A percentile compares a stretch with the other conserved stretches of the same genome.
Conservation (phyloP, 2,329 filamentous ascomycete genomes). For the Aspergillus amoenus region DNA sequence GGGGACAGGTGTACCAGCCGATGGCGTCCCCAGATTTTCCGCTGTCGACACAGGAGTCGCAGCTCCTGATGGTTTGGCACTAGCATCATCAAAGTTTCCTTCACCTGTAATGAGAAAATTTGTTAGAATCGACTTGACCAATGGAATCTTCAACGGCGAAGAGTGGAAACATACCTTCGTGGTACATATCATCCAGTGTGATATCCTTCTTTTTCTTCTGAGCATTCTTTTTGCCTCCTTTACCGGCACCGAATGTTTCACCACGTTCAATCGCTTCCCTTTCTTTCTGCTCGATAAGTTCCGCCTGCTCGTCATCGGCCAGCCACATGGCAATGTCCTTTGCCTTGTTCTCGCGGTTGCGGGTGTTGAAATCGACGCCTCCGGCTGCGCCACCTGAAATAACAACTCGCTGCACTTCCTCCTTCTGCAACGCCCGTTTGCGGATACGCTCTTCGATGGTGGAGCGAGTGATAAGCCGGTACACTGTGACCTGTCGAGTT, state of each 20-base stretch:
- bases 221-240: slow-evolving; percentile 61
- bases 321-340: slow-evolving; percentile 99
- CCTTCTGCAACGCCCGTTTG: slow-evolving; percentile 94
- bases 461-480: slow-evolving; percentile 91
- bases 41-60: slow-evolving; percentile 71
- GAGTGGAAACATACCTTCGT: slow-evolving; percentile 75
- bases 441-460: slow-evolving; percentile 98
- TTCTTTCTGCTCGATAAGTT: slow-evolving; percentile 89
- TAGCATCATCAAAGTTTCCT: slow-evolving; percentile 88
- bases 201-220: slow-evolving; percentile 61
- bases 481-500: slow-evolving; percentile 93
- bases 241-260: slow-evolving; percentile 60
- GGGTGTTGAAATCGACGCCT: slow-evolving; percentile 94
- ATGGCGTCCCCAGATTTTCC: slow-evolving; percentile 45
- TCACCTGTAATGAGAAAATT: slow-evolving; percentile 63
- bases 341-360: slow-evolving; percentile 85
- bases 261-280: slow-evolving; percentile 74
- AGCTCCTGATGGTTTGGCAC: slow-evolving; percentile 78
- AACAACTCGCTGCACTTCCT: slow-evolving; percentile 96
- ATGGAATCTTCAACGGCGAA: not conserved
- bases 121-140: slow-evolving; percentile 7
- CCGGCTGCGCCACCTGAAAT: slow-evolving; percentile 82
- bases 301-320: slow-evolving; percentile 93
- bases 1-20: slow-evolving; percentile 37
- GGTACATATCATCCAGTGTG: slow-evolving; percentile 93